phyloP scores from a whole-genome alignment of 78 protist species.

The Isochrysis galbana region DNA sequence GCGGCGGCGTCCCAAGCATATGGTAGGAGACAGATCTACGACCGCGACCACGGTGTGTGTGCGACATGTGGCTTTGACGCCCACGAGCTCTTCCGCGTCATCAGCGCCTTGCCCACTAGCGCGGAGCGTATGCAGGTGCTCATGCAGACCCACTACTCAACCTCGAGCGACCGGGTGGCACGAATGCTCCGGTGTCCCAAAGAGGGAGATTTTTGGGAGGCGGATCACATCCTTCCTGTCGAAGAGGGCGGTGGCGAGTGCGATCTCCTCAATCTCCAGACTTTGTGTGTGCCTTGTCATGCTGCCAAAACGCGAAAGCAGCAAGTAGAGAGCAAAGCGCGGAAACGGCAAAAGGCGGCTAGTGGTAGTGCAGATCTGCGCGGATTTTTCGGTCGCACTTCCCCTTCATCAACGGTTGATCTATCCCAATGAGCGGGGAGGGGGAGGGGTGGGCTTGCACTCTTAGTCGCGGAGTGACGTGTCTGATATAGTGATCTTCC shows the following conservation, averaged over 20 bases:
- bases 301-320: background rate
- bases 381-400: no score
- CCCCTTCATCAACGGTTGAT: no score
- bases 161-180: background rate
- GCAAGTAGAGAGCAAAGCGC: background rate
- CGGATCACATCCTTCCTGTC: background rate
- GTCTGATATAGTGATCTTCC: no score
- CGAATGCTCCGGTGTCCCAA: background rate
- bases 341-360: background rate
- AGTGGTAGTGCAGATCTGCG: background rate
- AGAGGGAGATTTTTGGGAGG: conserved; percentile 25
- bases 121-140: background rate
- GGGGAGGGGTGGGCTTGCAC: no score
- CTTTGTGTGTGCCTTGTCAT: background rate
- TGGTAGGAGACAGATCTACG: background rate
- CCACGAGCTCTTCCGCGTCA: background rate
- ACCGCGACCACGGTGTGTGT: conserved; percentile 1
- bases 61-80: background rate
- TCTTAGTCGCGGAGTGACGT: no score
- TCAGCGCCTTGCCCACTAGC: background rate
- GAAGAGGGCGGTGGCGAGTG: background rate
- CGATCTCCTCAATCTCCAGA: background rate
- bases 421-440: no score
- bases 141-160: background rate
- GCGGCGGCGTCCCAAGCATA: no score